These are phyloP conservation scores for Candida khao-thaluensis DNA, from an alignment of 805 yeast species.

Conservation along the genomic window DNA sequence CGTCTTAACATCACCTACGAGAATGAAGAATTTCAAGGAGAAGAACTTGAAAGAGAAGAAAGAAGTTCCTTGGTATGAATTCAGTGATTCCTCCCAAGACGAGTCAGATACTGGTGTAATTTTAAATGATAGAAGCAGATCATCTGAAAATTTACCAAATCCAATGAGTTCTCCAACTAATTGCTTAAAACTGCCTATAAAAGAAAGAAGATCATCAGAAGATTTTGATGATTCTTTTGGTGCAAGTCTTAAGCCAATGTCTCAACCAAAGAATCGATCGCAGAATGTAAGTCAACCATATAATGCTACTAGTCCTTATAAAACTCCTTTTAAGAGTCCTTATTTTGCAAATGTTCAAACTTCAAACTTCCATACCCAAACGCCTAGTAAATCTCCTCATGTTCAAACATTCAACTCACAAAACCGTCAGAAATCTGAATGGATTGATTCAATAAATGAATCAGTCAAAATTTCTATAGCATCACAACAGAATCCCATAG, in stretches of 20 bases:
- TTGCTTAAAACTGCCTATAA: neutral
- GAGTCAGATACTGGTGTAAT: neutral
- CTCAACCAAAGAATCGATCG: neutral
- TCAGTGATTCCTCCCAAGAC: slow-evolving; percentile 6
- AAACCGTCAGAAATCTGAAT: neutral
- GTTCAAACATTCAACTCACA: neutral
- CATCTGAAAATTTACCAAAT: neutral
- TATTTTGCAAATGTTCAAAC: too few species aligned
- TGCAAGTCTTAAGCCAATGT: slow-evolving; percentile 6
- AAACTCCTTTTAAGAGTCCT: neutral
- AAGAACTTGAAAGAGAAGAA: slow-evolving; percentile 1
- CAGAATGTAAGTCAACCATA: neutral
- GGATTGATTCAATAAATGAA: slow-evolving; percentile 2
- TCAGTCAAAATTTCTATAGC: neutral
- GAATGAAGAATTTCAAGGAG: slow-evolving; percentile 1
- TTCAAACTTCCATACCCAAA: neutral
- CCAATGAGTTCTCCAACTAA: neutral
- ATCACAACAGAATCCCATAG: neutral
- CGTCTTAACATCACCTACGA: slow-evolving; percentile 1
- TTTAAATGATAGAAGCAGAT: neutral
- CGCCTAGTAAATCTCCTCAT: neutral
- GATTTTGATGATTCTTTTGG: slow-evolving; percentile 12
- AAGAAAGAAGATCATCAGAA: slow-evolving; percentile 1
- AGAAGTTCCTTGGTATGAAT: slow-evolving; percentile 7
- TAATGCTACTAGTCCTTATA: neutral